Base-by-base conservation (phyloP, 352 stramenopile genomes). In the Phytophthora nicotianae region DNA sequence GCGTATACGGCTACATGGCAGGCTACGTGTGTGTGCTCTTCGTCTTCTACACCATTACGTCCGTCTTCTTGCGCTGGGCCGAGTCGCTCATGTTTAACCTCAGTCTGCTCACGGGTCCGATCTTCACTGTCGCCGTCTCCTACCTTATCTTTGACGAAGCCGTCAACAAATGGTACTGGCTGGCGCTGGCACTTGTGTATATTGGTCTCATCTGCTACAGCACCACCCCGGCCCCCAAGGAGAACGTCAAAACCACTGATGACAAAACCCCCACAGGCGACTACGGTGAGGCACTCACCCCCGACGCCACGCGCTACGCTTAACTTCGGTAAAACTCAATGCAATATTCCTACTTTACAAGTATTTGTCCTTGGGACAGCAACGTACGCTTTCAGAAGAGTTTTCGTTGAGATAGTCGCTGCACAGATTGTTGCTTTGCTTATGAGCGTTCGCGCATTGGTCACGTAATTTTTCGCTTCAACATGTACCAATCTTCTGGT, bases 31-130 rank as follows among this genome's bases (percentile, higher is more conserved):
- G 75, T 24, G 68, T 76, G 52, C 67, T 86, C 20, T 83, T 90
- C 56, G 62, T 76, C 46, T 88, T 90, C 63, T 89, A 90, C 73
- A 74, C 67, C 40, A 70, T 88, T 60, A 77, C 72, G 29, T 83
- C 71, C 0, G 74, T 88, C 11, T 86, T 88, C 54, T 49, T 88
- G 58, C 76, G 77, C 13, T 79, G 68, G 66, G 71, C 76, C 21
- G 78, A 90, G 74, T 86, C 76, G 48, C 72, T 88, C 46, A 77
- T 86, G 66, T 90, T 90, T 68, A 88, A 90, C 64, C 66, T 87
- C 23, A 85, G 69, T 45, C 58, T 90, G 64, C 66, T 88, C 52
- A 88, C 77, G 0, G 73, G 65, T 10, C 76, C 80, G 8, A 67
- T 88, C 50, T 87, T 87, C 70, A 88, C 75, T 6, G 77, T 86